Base-by-base conservation (phyloP, 148 eudicot species). In the Arbutus unedo region DNA sequence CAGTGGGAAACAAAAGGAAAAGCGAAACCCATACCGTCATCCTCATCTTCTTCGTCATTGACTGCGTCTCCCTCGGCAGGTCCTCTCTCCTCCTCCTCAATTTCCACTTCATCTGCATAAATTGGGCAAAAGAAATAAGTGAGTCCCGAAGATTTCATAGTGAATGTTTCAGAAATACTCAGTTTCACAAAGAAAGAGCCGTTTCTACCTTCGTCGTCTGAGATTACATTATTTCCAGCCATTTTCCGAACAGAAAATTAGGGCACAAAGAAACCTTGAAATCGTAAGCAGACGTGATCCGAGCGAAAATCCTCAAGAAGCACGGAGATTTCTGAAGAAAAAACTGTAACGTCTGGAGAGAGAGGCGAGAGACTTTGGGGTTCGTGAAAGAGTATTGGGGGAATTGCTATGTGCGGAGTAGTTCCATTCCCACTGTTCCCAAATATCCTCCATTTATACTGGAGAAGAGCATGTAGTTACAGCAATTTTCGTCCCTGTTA, bases 161-260 rank as follows among this genome's bases (percentile, higher is more conserved):
- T 10, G 47, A 47, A 62, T 62, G 68, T 8, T 21, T 5, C 59
- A 16, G 51, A 79, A 84, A 84, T 64, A 72, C 78, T 78, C 82
- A 89, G 83, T 81, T 84, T 43, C 53, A 19, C 45, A 10, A 38
- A 59, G 83, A 77, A 67, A 44, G 62, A 13, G 50, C 49, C 75
- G 64, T 43, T 11, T 60, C 64, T 82, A 90, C 93, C 97, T 91
- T 93, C 97, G 79, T 93, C 97, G 78, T 93, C 97, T 21, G 94
- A 90, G 16, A 93, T 79, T 0, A 90, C 76, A 5, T 90, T 79
- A 68, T 89, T 89, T 3, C 92, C 94, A 6, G 84, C 91, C 94
- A 90, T 92, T 86, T n/a, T 23, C 19, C 14, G 59, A 79, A 51
- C n/a, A 4, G 15, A n/a, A 18, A 76, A 25, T 18, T 79, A 21